Conservation (phyloP, 352 stramenopile genomes). For the Phytophthora tentaculata region DNA sequence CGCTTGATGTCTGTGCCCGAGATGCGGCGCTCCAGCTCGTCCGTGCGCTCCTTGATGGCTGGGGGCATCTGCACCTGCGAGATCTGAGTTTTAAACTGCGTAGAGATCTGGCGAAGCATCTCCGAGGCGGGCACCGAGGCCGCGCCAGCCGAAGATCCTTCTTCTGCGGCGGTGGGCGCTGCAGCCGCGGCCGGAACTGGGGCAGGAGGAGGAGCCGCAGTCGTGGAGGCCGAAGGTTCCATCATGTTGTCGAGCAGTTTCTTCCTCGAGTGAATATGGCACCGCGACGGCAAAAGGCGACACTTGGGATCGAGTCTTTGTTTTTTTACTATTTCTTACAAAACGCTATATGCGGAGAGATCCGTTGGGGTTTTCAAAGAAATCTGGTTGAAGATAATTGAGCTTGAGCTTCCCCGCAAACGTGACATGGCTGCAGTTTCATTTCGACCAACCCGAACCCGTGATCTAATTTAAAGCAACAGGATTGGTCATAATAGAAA, state of each 20-base stretch:
- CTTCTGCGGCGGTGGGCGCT: slow-evolving; percentile 3
- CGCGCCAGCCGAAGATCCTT: not conserved
- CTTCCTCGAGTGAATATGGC: slow-evolving; percentile 24
- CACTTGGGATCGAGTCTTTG: not conserved
- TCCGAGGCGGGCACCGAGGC: slow-evolving; percentile 2
- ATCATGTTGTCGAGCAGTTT: slow-evolving; percentile 36
- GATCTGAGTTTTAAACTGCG: slow-evolving; percentile 44
- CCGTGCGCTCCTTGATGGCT: slow-evolving; percentile 70
- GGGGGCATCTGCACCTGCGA: slow-evolving; percentile 68
- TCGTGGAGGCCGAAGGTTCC: slow-evolving; percentile 36
- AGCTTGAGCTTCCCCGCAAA: slow-evolving; percentile 11
- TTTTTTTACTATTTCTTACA: slow-evolving; percentile 10
- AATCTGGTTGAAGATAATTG: slow-evolving; percentile 13
- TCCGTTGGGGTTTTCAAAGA: slow-evolving; percentile 16
- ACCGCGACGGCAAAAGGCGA: slow-evolving; percentile 13
- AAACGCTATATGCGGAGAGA: slow-evolving; percentile 31
- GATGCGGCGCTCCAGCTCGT: slow-evolving; percentile 77
- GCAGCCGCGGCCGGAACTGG: slow-evolving; percentile 4
- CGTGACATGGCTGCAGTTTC: slow-evolving; percentile 31
- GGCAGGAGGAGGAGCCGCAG: slow-evolving; percentile 12
- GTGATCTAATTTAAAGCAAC: not conserved
- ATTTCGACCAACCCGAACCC: not conserved
- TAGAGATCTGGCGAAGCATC: slow-evolving; percentile 40
- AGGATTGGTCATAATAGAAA: not conserved
- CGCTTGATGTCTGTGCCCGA: slow-evolving; percentile 78